Evolutionary conservation across 176 grass and related monocot species (phyloP).

Genomic region (Juncus inflexus): DNA sequence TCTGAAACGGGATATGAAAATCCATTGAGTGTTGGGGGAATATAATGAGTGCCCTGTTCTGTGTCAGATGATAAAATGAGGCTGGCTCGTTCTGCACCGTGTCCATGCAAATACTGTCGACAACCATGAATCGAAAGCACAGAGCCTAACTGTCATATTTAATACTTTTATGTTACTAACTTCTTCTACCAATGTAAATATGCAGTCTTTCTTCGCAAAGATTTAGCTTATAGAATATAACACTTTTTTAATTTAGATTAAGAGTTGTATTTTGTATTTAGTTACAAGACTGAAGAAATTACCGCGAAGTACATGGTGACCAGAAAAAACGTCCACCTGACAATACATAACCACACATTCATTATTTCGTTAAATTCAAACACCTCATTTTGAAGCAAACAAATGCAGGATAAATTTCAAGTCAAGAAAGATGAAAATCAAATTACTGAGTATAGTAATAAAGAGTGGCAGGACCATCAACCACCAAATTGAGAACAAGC

Average conservation of each 20-base stretch:
- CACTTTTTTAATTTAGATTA: no score
- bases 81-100: slow-evolving; percentile 9
- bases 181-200: neutral
- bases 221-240: no score
- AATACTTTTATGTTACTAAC: neutral
- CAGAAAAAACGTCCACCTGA: slow-evolving; percentile 82
- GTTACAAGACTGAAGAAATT: slow-evolving; percentile 33
- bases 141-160: slow-evolving; percentile 47
- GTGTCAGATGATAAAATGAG: slow-evolving; percentile 20
- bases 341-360: slow-evolving; percentile 20
- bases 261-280: no score
- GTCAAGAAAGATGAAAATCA: neutral
- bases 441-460: slow-evolving; percentile 80
- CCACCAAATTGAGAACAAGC: slow-evolving; percentile 34
- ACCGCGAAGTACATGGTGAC: slow-evolving; percentile 86
- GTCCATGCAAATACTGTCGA: slow-evolving; percentile 37
- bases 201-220: neutral
- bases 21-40: slow-evolving; percentile 32
- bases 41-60: slow-evolving; percentile 40
- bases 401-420: neutral
- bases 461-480: slow-evolving; percentile 54
- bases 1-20: slow-evolving; percentile 20
- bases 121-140: slow-evolving; percentile 67
- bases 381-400: neutral
- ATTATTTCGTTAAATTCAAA: neutral